Conservation (phyloP, 192 early-diverging fungal genomes). For the Pilaira anomala region DNA sequence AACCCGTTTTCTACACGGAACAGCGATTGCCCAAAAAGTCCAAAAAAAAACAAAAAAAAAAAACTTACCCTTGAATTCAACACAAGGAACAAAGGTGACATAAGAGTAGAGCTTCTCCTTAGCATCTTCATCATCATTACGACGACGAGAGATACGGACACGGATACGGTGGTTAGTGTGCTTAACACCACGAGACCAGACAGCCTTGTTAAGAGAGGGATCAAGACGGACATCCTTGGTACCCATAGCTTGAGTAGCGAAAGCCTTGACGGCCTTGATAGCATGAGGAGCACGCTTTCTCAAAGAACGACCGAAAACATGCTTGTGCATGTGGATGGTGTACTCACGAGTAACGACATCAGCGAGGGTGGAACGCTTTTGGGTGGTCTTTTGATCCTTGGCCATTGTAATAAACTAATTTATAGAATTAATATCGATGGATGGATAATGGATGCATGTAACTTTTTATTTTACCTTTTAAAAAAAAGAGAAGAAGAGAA, state of each 20-base stretch:
- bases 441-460: neutral
- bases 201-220: conserved; percentile 89
- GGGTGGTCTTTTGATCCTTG: conserved; percentile 3
- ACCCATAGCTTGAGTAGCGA: conserved; percentile 91
- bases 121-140: conserved; percentile 96
- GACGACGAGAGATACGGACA: conserved; percentile 90
- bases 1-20: conserved; percentile 1
- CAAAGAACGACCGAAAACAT: conserved; percentile 77
- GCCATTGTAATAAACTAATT: neutral
- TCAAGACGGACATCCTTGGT: conserved; percentile 97
- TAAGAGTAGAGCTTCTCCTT: conserved; percentile 97
- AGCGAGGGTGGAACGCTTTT: conserved; percentile 75
- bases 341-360: conserved; percentile 97
- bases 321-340: conserved; percentile 99
- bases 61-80: conserved; percentile 81
- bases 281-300: conserved; percentile 97
- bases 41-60: neutral
- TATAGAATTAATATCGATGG: neutral
- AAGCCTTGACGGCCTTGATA: conserved; percentile 89
- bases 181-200: conserved; percentile 95
- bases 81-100: conserved; percentile 84
- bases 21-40: neutral
- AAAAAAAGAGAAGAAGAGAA: neutral
- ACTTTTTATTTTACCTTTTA: too few relatives aligned
- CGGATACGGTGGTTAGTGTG: conserved; percentile 93